Base-by-base conservation (phyloP, 352 stramenopile genomes). In the Stephanocyclus meneghinianus region DNA sequence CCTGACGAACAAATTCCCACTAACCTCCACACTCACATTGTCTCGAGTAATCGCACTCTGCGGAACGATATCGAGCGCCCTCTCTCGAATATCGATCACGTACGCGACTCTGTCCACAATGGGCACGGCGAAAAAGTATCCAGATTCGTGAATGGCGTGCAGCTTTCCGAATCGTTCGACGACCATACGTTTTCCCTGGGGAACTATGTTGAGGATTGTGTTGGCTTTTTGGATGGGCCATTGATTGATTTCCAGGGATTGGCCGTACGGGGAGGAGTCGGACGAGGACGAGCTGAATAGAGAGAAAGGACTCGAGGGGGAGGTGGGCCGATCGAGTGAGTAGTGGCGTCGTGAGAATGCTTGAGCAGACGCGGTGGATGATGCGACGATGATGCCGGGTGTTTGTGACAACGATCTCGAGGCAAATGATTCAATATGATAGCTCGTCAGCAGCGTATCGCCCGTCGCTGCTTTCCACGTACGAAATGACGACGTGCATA, bases 161-260 rank as follows among this genome's bases (percentile, higher is more conserved):
- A 94, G 66, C 74, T 94, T 94, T 61, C 90, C 90, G 63, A 94
- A 87, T 63, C 91, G 77, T 76, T 95, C 91, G 16, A 95, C 87
- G 35, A 95, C 82, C 56, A 86, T 87, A 32, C 82, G 83, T 69
- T 92, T 73, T 45, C 91, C 91, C 66, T 95, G 86, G 1, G 89
- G 89, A 18, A 93, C 87, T 62, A 94, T 91, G 67, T 95, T 95
- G 45, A 95, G 85, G 51, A 94, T 81, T 30, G 89, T 94, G 74
- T 95, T 95, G 45, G 68, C 51, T 65, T 88, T 90, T 29, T 78
- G 91, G 11, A 92, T 71, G 15, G 91, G 91, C 91, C 91, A 95
- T 10, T 85, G 65, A 11, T 60, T 71, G 6, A 83, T 77, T 68
- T 85, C 76, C 18, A 83, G 67, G 1, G 70, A 67, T 75, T 83